These are phyloP conservation scores for Rhinocladiella mackenziei DNA, from an alignment of 2,329 filamentous ascomycete genomes.

Conservation along the genomic window DNA sequence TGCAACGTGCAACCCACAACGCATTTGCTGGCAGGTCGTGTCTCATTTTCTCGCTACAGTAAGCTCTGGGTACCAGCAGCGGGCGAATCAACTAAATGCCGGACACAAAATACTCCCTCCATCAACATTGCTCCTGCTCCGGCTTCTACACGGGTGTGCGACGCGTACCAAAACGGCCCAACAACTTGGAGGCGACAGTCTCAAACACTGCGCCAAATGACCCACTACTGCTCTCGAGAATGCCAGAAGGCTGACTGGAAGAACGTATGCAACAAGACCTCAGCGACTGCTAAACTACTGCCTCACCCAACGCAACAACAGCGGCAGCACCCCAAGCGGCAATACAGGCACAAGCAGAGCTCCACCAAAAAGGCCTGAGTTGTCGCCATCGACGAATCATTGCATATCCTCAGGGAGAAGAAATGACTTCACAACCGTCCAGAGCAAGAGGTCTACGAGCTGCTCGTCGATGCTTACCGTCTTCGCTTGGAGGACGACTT, in stretches of 20 bases:
- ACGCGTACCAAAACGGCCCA: not conserved
- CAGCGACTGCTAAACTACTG: too few relatives aligned
- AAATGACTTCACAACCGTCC: constrained; percentile 46
- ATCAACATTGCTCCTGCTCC: too few relatives aligned
- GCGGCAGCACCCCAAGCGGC: constrained; percentile 32
- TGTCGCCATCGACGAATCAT: constrained; percentile 35
- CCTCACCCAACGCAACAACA: too few relatives aligned
- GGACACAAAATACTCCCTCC: too few relatives aligned
- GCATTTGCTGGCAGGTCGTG: too few relatives aligned
- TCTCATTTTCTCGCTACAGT: too few relatives aligned
- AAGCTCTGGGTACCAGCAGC: too few relatives aligned
- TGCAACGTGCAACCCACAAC: too few relatives aligned
- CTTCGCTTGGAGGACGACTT: constrained; percentile 44
- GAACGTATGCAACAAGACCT: constrained; percentile 8
- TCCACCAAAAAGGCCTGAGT: constrained; percentile 28
- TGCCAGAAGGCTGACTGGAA: constrained; percentile 54
- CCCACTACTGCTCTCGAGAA: constrained; percentile 50
- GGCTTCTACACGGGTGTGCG: too few relatives aligned
- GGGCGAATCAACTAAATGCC: too few relatives aligned
- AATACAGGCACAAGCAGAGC: constrained; percentile 24
- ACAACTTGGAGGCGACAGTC: not conserved
- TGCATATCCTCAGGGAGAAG: constrained; percentile 39
- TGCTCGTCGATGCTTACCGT: constrained; percentile 50
- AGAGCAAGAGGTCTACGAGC: constrained; percentile 43
- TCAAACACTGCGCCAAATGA: constrained; percentile 14